Base-by-base conservation (phyloP, 2,329 filamentous ascomycete species). In the Exophiala spinifera region DNA sequence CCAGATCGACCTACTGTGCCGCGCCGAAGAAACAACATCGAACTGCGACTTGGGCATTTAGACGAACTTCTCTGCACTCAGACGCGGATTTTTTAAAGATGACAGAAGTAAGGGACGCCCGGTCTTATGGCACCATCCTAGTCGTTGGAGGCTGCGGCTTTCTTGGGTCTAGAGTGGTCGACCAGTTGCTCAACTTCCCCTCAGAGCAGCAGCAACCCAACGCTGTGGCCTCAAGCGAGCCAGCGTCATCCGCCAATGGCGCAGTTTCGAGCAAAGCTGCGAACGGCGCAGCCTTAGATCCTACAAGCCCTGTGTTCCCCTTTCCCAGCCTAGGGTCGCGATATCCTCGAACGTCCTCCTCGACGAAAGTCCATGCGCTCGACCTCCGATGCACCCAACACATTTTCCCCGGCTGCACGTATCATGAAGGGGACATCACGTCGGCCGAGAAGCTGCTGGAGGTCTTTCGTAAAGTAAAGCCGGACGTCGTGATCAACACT, bases 401-500 rank as follows among this genome's bases (percentile, higher is more conserved):
- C 74, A 82, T 86, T 19, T 69, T 77, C 13, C 72, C 82, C 49
- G 78, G 79, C 43, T 80, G 86, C 47, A 72, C 77, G 49, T 94
- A 94, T 75, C 80, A 83, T 69, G 84, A 90, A 63, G 87, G 84
- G 68, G 88, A 92, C 72, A 90, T 94, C 69, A 91, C 88, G 51
- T 83, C 88, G 59, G 67, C 74, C 15, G 76, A 77, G 51, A 78
- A 78, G 57, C 78, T 94, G 60, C 69, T 80, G 37, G 75, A 78
- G 34, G 74, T 89, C 42, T 84, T 97, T 64, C 71, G 78, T 28
- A 76, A 83, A 60, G 78, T 85, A 51, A 81, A 80, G 64, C 91
- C 92, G 17, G 85, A 91, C 67, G 82, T 95, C 13, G 89, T 99
- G 48, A 86, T 97, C 66, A 92, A 99, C 73, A 95, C 91, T 1